Percentiles rank a stretch among this genome's conserved stretches.
phyloP scores from a whole-genome alignment of 129 eudicot species.

The Chrysanthemum lavandulifolium region DNA sequence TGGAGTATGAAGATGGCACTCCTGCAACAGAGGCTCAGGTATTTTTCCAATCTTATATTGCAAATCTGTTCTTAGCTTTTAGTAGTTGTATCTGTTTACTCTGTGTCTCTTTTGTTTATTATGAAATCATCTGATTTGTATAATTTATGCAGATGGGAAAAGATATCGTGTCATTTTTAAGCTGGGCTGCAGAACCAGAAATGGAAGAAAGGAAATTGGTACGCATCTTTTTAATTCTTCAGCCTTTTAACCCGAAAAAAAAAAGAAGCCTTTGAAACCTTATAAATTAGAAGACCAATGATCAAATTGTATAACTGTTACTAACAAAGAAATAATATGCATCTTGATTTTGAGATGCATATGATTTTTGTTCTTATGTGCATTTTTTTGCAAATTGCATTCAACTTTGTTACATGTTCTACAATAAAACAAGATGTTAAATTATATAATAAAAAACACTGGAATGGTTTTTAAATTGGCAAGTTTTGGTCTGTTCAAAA shows the following conservation, averaged over 20 bases:
- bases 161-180: slow-evolving; percentile 68
- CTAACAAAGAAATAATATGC: slow-evolving; percentile 2
- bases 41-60: neutral
- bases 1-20: slow-evolving; percentile 91
- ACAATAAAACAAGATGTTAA: neutral
- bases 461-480: neutral
- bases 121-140: neutral
- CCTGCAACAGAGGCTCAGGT: slow-evolving; percentile 98
- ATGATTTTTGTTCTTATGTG: neutral
- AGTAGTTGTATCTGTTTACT: neutral
- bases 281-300: neutral
- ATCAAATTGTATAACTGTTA: neutral
- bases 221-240: neutral
- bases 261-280: neutral
- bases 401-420: neutral
- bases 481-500: neutral
- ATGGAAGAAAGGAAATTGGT: slow-evolving; percentile 98
- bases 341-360: slow-evolving; percentile 9
- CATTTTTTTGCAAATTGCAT: neutral
- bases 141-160: slow-evolving; percentile 76
- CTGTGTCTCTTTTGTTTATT: neutral
- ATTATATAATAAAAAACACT: neutral
- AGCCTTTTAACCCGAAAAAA: no score
- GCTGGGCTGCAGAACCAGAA: slow-evolving; percentile 99
- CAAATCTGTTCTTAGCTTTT: neutral